phyloP scores from a whole-genome alignment of 805 yeast genomes.

The Candida vartiovaarae region DNA sequence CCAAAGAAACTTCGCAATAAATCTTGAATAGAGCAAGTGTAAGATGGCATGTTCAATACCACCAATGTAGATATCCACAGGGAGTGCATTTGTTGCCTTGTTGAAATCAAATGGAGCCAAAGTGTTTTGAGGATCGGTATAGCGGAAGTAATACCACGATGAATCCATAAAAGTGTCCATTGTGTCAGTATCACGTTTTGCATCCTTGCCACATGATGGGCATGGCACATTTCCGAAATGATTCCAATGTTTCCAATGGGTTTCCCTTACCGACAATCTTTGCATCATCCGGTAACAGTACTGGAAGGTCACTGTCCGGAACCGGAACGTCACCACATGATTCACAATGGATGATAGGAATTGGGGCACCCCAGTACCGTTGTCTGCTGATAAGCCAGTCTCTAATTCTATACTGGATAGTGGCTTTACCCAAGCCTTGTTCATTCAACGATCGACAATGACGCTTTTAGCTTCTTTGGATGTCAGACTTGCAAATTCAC shows the following conservation, averaged over 20 bases:
- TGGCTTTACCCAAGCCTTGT: slow-evolving; percentile 35
- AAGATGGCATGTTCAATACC: slow-evolving; percentile 97
- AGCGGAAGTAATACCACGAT: slow-evolving; percentile 93
- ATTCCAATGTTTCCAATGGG: slow-evolving; percentile 61
- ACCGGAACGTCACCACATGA: slow-evolving; percentile 89
- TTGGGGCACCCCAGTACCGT: slow-evolving; percentile 98
- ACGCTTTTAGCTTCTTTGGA: slow-evolving; percentile 42
- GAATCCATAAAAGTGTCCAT: slow-evolving; percentile 99
- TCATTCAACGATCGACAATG: slow-evolving; percentile 37
- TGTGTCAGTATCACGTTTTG: slow-evolving; percentile 90
- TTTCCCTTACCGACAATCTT: slow-evolving; percentile 46
- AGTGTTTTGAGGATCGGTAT: slow-evolving; percentile 62
- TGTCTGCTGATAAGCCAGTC: slow-evolving; percentile 96
- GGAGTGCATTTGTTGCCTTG: slow-evolving; percentile 49
- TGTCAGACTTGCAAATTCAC: slow-evolving; percentile 43
- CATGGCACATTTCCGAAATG: slow-evolving; percentile 69
- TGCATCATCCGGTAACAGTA: slow-evolving; percentile 57
- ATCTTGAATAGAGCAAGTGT: slow-evolving; percentile 82
- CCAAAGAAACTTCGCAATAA: slow-evolving; percentile 72
- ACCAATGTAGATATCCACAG: slow-evolving; percentile 88
- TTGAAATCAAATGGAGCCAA: slow-evolving; percentile 44
- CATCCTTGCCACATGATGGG: slow-evolving; percentile 70
- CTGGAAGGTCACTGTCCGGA: slow-evolving; percentile 83
- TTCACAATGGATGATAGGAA: slow-evolving; percentile 86
- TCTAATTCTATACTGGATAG: slow-evolving; percentile 58